Conservation (phyloP, 2,329 filamentous ascomycete genomes). For the Zymoseptoria passerinii region DNA sequence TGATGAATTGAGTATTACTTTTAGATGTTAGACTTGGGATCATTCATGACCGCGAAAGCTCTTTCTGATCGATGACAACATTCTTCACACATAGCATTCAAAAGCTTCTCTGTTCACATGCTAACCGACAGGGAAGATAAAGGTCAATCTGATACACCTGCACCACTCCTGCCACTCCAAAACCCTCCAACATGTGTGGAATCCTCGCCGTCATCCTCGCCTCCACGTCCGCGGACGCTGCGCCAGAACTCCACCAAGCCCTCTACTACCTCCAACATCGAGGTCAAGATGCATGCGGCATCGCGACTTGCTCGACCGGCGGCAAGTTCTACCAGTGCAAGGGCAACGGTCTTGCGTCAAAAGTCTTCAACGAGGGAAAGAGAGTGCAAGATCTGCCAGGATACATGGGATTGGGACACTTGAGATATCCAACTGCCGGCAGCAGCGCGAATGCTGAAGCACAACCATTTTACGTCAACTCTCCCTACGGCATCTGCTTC, state of each 20-base stretch:
- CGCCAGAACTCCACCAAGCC: slow-evolving; percentile 30
- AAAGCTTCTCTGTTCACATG: not conserved
- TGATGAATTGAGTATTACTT: slow-evolving; percentile 2
- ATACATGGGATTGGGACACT: slow-evolving; percentile 77
- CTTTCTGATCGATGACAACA: slow-evolving; percentile 6
- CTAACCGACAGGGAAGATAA: slow-evolving; percentile 1
- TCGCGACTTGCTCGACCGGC: slow-evolving; percentile 64
- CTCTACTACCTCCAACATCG: slow-evolving; percentile 45
- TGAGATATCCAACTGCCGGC: slow-evolving; percentile 84
- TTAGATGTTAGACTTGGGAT: slow-evolving; percentile 20
- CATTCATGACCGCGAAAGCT: slow-evolving; percentile 12
- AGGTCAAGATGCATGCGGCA: slow-evolving; percentile 82
- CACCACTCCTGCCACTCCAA: not conserved
- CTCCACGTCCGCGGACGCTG: slow-evolving; percentile 33
- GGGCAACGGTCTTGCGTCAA: slow-evolving; percentile 77
- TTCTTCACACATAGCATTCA: not conserved
- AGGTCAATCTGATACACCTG: not conserved
- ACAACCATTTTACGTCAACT: slow-evolving; percentile 88
- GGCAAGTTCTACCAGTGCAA: slow-evolving; percentile 85
- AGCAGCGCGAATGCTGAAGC: slow-evolving; percentile 77
- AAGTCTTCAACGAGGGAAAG: slow-evolving; percentile 74
- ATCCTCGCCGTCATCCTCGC: slow-evolving; percentile 43
- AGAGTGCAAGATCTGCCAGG: slow-evolving; percentile 68
- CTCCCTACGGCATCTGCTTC: slow-evolving; percentile 71
- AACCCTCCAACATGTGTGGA: slow-evolving; percentile 39